Evolutionary conservation across 805 yeast genomes (phyloP).

Genomic region (Candida hispaniensis): DNA sequence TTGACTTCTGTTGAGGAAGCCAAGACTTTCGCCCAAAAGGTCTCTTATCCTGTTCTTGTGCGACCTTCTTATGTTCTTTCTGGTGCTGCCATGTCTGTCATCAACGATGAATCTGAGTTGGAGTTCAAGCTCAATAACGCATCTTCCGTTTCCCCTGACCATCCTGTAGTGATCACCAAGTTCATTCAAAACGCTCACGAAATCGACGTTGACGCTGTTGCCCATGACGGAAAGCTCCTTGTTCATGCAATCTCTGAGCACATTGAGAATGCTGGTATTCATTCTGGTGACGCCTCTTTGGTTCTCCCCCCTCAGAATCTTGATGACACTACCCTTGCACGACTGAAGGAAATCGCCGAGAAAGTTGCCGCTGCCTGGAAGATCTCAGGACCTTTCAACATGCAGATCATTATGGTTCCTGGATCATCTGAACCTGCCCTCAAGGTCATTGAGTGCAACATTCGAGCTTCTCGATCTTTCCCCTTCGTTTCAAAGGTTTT

Average conservation of each 20-base stretch:
- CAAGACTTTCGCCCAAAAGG: slow-evolving; percentile 68
- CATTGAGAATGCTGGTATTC: slow-evolving; percentile 97
- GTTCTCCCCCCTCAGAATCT: slow-evolving; percentile 84
- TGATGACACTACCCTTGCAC: slow-evolving; percentile 49
- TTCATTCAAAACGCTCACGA: slow-evolving; percentile 94
- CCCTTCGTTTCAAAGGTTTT: slow-evolving; percentile 97
- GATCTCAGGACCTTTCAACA: slow-evolving; percentile 96
- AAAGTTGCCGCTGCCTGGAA: slow-evolving; percentile 92
- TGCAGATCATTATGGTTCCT: slow-evolving; percentile 85
- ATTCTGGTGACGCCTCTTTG: slow-evolving; percentile 96
- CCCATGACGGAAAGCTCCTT: slow-evolving; percentile 72
- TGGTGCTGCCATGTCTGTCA: slow-evolving; percentile 98
- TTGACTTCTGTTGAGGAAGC: slow-evolving; percentile 80
- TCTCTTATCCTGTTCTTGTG: slow-evolving; percentile 89
- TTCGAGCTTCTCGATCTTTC: slow-evolving; percentile 97
- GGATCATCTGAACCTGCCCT: slow-evolving; percentile 51
- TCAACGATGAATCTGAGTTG: slow-evolving; percentile 66
- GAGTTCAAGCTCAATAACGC: slow-evolving; percentile 77
- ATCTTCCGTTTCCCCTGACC: slow-evolving; percentile 85
- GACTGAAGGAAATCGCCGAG: slow-evolving; percentile 80
- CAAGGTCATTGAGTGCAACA: slow-evolving; percentile 97
- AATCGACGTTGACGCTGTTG: slow-evolving; percentile 96
- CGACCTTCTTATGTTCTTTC: slow-evolving; percentile 96
- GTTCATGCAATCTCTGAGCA: slow-evolving; percentile 97
- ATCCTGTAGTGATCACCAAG: slow-evolving; percentile 95